Evolutionary conservation across 495 filamentous ascomycete genomes (phyloP), one percentile per base, ranked within the genome.

Genomic region (Amphirosellinia nigrospora): DNA sequence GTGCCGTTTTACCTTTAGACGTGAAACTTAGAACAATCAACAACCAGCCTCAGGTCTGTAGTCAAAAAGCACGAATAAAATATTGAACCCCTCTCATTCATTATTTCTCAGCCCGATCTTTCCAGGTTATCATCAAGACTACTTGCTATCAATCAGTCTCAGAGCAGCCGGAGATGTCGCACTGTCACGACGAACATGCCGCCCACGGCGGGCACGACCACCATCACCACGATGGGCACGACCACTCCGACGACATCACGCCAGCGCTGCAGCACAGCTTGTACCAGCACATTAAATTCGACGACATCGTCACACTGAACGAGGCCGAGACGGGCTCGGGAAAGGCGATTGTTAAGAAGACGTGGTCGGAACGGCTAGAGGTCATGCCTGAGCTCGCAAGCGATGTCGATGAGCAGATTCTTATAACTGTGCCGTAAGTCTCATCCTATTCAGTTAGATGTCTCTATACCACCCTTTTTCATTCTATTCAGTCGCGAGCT

Each of bases 231-330:
- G 73, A 74, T 52, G 80, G 77, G 5, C 92, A 97, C 77, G 92
- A 94, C 77, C 93, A 96, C 78, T 88, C 91, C 26, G 94, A 98
- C 81, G 96, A 99, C 79, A 38, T 70, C 36, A 41, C 36, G 38
- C 68, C 68, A 19, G 68, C 60, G 8, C 36, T 55, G 39, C 94
- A 98, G 80, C 91, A 88, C 68, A 90, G 93, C 39, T 86, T 99
- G 15, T 98, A 97, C 81, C 87, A 92, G 55, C 91, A 97, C 76
- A 95, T 99, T 74, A 86, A 94, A 67, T 98, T 98, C 78, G 90
- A 93, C 80, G 86, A 87, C 15, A 91, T 98, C 72, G 86, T 77
- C n/a, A 94, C 95, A 0, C 78, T 97, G 63, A 99, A 98, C 77
- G 96, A 98, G 80, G 81, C 87, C 0, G 78, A 78, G 8, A 80